A percentile compares a stretch with the other conserved stretches of the same genome.
Evolutionary conservation across 805 yeast species (phyloP).

Genomic region (Cyberlindnera veronae): DNA sequence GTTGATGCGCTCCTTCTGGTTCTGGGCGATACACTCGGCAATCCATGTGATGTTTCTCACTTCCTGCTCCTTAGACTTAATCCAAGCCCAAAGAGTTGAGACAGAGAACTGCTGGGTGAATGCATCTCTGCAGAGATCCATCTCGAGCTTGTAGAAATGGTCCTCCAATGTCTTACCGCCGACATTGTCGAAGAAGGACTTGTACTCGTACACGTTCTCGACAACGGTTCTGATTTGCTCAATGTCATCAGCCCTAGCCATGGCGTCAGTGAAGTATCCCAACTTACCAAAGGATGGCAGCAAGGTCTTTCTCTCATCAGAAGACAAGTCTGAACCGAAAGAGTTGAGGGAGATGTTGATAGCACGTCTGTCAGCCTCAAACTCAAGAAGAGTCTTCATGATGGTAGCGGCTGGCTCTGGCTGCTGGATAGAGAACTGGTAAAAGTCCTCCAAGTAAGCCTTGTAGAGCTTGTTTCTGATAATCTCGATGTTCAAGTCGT

Average conservation of each 20-base stretch:
- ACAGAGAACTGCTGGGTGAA: conserved; percentile 95
- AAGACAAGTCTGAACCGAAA: conserved; percentile 73
- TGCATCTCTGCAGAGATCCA: conserved; percentile 88
- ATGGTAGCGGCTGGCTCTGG: conserved; percentile 80
- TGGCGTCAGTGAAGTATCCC: conserved; percentile 54
- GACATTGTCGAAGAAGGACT: conserved; percentile 47
- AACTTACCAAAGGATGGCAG: conserved; percentile 83
- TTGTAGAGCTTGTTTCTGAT: conserved; percentile 88
- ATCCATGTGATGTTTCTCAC: conserved; percentile 98
- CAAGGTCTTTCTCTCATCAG: conserved; percentile 65
- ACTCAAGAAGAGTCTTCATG: conserved; percentile 72
- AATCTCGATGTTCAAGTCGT: conserved; percentile 93
- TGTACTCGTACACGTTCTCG: conserved; percentile 62
- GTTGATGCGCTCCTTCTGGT: conserved; percentile 90
- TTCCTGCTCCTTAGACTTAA: conserved; percentile 94
- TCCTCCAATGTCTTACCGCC: conserved; percentile 76
- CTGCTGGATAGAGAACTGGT: conserved; percentile 54
- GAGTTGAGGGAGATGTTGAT: conserved; percentile 91
- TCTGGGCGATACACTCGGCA: conserved; percentile 98
- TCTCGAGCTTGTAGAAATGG: conserved; percentile 87
- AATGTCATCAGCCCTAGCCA: conserved; percentile 77
- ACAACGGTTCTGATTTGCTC: conserved; percentile 74
- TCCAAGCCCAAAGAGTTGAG: conserved; percentile 93
- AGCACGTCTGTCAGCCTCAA: conserved; percentile 94
- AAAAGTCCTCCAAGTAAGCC: conserved; percentile 89